Evolutionary conservation across 179 eudicot species (phyloP).

Genomic region (Patellifolia procumbens): DNA sequence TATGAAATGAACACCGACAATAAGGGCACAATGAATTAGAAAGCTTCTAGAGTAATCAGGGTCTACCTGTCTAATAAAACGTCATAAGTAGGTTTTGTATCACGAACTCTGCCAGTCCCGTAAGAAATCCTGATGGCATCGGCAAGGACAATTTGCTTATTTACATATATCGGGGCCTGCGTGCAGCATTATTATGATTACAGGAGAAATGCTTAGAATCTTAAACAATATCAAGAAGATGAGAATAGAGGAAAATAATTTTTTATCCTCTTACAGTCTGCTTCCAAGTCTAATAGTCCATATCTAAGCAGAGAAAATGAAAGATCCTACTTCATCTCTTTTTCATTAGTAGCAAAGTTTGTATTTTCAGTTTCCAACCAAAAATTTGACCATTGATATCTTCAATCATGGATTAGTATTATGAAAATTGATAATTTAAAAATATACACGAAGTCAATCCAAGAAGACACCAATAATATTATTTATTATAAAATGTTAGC

Average conservation of each 20-base stretch:
- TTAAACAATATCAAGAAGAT: background rate
- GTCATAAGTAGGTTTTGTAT: conserved; percentile 55
- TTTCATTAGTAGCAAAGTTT: no score
- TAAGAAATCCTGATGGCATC: conserved; percentile 64
- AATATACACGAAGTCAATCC: no score
- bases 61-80: conserved; percentile 70
- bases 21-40: background rate
- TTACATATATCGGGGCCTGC: conserved; percentile 81
- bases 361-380: no score
- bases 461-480: no score
- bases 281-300: no score
- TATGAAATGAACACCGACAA: background rate
- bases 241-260: background rate
- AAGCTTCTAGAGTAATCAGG: background rate
- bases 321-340: background rate
- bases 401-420: no score
- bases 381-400: no score
- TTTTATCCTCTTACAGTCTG: background rate
- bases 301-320: background rate
- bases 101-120: conserved; percentile 45
- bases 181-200: background rate
- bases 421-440: no score
- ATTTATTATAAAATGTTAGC: no score
- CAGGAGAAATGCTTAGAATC: background rate
- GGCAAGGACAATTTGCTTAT: conserved; percentile 57